Conservation (phyloP, 352 stramenopile genomes). For the Pythium vanterpoolii region DNA sequence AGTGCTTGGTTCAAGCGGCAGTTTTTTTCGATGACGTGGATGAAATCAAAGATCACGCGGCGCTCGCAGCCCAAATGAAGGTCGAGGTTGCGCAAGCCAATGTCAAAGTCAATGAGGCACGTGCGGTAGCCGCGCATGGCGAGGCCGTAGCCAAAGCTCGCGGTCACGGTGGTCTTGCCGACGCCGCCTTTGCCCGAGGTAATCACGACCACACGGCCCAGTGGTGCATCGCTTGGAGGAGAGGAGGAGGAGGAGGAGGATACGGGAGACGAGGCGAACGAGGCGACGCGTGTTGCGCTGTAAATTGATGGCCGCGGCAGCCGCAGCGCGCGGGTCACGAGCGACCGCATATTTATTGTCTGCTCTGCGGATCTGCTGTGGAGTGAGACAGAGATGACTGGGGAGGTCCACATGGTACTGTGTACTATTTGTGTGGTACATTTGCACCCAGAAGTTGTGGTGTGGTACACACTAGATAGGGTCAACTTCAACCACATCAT, state of each 20-base stretch:
- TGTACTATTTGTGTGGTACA: neutral
- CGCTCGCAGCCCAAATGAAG: slow-evolving; percentile 91
- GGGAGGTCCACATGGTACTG: neutral
- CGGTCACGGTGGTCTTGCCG: slow-evolving; percentile 91
- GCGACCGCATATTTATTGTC: neutral
- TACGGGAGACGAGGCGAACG: neutral
- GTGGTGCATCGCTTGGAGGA: slow-evolving; percentile 2
- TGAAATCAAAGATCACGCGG: slow-evolving; percentile 94
- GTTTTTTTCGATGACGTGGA: slow-evolving; percentile 91
- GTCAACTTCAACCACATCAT: neutral
- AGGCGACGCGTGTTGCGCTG: neutral
- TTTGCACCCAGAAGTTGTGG: no score
- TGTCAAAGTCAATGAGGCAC: slow-evolving; percentile 94
- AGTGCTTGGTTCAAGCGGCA: slow-evolving; percentile 87
- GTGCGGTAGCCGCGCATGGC: slow-evolving; percentile 81
- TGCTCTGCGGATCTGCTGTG: neutral
- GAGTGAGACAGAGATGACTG: neutral
- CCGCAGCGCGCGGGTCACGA: neutral
- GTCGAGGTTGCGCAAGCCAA: slow-evolving; percentile 91
- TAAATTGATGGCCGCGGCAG: neutral
- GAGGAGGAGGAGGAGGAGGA: neutral
- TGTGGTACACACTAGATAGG: neutral
- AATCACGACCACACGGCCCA: slow-evolving; percentile 84
- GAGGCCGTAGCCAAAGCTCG: slow-evolving; percentile 83
- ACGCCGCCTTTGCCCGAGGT: slow-evolving; percentile 93